phyloP scores from a whole-genome alignment of 73 alveolate species.

The Paramecium pentaurelia region DNA sequence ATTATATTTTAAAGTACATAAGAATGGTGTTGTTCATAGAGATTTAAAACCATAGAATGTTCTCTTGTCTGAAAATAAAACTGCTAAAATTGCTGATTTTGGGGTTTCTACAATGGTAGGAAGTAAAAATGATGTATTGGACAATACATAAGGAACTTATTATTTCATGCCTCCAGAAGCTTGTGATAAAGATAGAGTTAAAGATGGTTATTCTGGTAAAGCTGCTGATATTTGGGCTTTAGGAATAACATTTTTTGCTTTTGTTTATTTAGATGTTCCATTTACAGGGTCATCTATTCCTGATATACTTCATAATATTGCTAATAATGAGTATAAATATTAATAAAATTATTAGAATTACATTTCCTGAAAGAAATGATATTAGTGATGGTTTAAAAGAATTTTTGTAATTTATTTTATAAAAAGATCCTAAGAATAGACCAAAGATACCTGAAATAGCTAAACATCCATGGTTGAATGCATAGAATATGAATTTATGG shows the following conservation, averaged over 20 bases:
- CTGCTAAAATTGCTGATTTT: slow-evolving; percentile 93
- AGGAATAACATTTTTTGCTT: slow-evolving; percentile 88
- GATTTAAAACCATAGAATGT: slow-evolving; percentile 97
- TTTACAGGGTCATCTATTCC: slow-evolving; percentile 77
- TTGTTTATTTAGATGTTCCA: slow-evolving; percentile 84
- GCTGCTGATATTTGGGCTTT: slow-evolving; percentile 97
- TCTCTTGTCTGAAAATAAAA: slow-evolving; percentile 71
- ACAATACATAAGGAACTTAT: slow-evolving; percentile 89
- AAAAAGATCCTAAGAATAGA: slow-evolving; percentile 87
- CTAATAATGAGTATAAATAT: background rate
- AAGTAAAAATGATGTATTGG: slow-evolving; percentile 73
- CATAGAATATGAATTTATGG: background rate
- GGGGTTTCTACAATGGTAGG: slow-evolving; percentile 75
- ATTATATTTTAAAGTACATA: slow-evolving; percentile 69
- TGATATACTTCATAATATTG: slow-evolving; percentile 77
- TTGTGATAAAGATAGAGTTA: slow-evolving; percentile 60
- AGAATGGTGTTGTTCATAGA: slow-evolving; percentile 88
- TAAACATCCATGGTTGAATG: slow-evolving; percentile 48
- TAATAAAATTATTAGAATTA: background rate
- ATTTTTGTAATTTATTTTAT: slow-evolving; percentile 71
- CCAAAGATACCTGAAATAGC: background rate
- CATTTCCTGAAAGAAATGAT: slow-evolving; percentile 69
- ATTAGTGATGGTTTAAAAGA: slow-evolving; percentile 72
- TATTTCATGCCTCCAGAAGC: slow-evolving; percentile 97
- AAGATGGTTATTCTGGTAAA: slow-evolving; percentile 85